These are phyloP conservation scores for Dioscorea alata DNA, from an alignment of 106 monocot species.

Conservation along the genomic window DNA sequence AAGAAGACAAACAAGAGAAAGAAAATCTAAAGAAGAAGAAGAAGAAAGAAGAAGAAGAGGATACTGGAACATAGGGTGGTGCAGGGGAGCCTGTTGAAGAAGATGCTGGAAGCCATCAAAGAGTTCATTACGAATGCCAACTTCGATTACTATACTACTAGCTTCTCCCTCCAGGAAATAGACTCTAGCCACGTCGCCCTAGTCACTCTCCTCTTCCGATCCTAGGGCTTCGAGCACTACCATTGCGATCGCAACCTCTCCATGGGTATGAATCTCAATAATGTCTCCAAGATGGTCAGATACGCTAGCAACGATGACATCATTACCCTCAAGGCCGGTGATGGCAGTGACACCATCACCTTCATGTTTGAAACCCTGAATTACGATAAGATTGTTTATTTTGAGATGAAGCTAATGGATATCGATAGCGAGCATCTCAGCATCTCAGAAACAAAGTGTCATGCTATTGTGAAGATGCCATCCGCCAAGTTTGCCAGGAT, in stretches of 20 bases:
- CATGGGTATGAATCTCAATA: slow-evolving; percentile 72
- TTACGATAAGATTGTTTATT: slow-evolving; percentile 84
- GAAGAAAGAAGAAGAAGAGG: too few relatives aligned
- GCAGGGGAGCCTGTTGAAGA: slow-evolving; percentile 62
- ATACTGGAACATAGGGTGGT: slow-evolving; percentile 59
- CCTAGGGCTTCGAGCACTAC: slow-evolving; percentile 77
- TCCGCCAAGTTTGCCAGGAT: slow-evolving; percentile 69
- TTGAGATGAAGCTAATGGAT: slow-evolving; percentile 96
- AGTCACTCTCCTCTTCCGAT: slow-evolving; percentile 51
- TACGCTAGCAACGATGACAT: slow-evolving; percentile 65
- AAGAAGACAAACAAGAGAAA: too few relatives aligned
- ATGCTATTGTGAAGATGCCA: slow-evolving; percentile 80
- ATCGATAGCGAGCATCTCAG: slow-evolving; percentile 84
- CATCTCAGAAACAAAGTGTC: slow-evolving; percentile 77
- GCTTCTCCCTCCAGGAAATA: slow-evolving; percentile 68
- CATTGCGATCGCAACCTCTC: slow-evolving; percentile 69
- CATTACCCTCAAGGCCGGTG: slow-evolving; percentile 62
- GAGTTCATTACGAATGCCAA: slow-evolving; percentile 69
- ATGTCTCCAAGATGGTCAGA: slow-evolving; percentile 68
- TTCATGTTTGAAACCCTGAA: slow-evolving; percentile 90
- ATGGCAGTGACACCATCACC: slow-evolving; percentile 66
- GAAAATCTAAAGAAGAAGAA: neutral
- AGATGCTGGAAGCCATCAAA: slow-evolving; percentile 51
- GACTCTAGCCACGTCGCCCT: slow-evolving; percentile 69
- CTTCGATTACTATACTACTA: slow-evolving; percentile 59